These are phyloP conservation scores for Brassica hybrid DNA, from an alignment of 441 rosid genomes.

Conservation along the genomic window DNA sequence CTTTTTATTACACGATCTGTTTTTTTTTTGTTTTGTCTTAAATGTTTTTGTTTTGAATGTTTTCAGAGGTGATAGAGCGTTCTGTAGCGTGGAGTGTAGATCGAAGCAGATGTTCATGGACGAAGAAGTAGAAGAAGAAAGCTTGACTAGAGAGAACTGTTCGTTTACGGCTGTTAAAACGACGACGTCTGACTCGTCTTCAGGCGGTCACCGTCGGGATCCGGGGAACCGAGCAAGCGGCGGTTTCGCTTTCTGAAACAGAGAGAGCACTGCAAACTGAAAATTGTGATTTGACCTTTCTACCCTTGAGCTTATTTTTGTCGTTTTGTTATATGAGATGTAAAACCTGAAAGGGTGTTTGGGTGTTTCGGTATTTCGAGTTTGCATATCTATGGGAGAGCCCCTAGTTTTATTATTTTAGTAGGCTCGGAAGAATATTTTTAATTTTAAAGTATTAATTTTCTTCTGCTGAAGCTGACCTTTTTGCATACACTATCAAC, in stretches of 20 bases:
- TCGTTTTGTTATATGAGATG: constrained; percentile 37
- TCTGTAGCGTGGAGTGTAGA: constrained; percentile 92
- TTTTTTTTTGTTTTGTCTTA: neutral
- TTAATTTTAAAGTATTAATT: neutral
- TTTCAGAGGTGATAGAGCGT: constrained; percentile 76
- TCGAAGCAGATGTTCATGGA: constrained; percentile 81
- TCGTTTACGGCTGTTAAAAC: constrained; percentile 52
- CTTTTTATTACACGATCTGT: neutral
- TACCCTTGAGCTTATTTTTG: constrained; percentile 29
- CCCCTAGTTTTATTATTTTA: constrained; percentile 7
- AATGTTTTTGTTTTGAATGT: neutral
- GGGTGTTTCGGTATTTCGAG: constrained; percentile 1
- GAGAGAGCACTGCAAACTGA: neutral
- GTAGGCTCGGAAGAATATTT: neutral
- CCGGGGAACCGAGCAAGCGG: constrained; percentile 55
- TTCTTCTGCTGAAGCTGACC: neutral
- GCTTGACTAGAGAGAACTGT: constrained; percentile 49
- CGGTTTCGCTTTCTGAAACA: constrained; percentile 58
- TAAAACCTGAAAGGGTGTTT: constrained; percentile 41
- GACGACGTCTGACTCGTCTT: constrained; percentile 37
- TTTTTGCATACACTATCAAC: constrained; percentile 12
- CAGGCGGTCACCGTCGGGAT: constrained; percentile 50
- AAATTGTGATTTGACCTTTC: neutral
- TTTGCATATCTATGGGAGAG: constrained; percentile 19
- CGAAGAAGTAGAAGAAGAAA: constrained; percentile 80